phyloP scores from a whole-genome alignment of 2,329 filamentous ascomycete genomes.

The Exophiala calicioides region DNA sequence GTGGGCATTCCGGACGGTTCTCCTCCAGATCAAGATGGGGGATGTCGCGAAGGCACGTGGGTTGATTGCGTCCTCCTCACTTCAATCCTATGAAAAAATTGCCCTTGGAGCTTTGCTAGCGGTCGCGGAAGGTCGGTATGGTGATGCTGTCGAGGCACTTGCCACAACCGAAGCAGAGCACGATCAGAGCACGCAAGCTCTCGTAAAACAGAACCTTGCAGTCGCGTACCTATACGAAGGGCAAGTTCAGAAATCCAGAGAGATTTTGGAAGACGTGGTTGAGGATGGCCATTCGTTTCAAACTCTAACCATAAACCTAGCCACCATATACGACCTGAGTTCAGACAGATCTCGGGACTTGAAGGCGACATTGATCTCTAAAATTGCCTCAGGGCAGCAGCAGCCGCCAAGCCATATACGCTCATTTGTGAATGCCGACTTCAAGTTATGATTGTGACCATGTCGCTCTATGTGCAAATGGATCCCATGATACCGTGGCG shows the following conservation, averaged over 20 bases:
- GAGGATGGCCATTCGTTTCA: constrained; percentile 67
- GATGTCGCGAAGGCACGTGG: constrained; percentile 68
- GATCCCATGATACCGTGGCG: constrained; percentile 59
- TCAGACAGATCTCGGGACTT: constrained; percentile 71
- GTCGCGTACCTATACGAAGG: constrained; percentile 84
- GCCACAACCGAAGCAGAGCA: constrained; percentile 13
- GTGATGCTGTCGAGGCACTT: constrained; percentile 51
- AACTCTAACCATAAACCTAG: constrained; percentile 82
- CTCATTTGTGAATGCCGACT: constrained; percentile 72
- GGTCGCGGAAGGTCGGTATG: constrained; percentile 76
- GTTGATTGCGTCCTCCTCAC: constrained; percentile 46
- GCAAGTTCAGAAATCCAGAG: constrained; percentile 68
- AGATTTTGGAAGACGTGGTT: constrained; percentile 67
- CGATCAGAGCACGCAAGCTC: constrained; percentile 57
- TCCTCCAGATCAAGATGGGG: constrained; percentile 78
- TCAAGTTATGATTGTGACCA: constrained; percentile 63
- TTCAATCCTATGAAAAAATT: constrained; percentile 43
- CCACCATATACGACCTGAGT: constrained; percentile 88
- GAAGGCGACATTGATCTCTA: constrained; percentile 72
- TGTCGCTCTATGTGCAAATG: constrained; percentile 11
- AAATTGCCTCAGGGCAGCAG: constrained; percentile 62
- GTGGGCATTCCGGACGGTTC: constrained; percentile 48
- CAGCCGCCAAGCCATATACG: constrained; percentile 60
- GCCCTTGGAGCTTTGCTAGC: constrained; percentile 67
- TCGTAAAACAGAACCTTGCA: constrained; percentile 78